These are phyloP conservation scores for Didymella lethalis DNA, from an alignment of 2,329 filamentous ascomycete genomes.

Conservation along the genomic window DNA sequence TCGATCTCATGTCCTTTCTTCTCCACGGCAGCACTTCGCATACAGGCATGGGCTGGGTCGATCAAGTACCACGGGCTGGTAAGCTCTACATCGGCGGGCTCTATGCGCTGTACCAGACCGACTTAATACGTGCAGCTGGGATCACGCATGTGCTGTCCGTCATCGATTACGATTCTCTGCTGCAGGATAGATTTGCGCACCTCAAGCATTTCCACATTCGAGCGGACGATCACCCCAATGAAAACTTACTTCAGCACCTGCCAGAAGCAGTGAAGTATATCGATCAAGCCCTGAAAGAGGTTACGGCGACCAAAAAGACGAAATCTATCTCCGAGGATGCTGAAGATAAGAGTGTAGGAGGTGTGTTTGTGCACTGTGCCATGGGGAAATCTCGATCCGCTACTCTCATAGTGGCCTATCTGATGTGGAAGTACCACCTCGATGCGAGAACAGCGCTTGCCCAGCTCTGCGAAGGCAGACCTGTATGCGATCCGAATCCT, in stretches of 20 bases:
- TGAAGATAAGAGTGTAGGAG: conserved; percentile 2
- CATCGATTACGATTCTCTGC: conserved; percentile 44
- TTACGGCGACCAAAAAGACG: background rate
- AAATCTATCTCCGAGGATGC: background rate
- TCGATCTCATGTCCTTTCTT: conserved; percentile 39
- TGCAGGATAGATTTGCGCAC: conserved; percentile 37
- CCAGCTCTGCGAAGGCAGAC: conserved; percentile 44
- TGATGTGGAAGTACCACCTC: conserved; percentile 41
- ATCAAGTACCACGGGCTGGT: conserved; percentile 46
- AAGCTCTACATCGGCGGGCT: conserved; percentile 54
- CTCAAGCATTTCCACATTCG: conserved; percentile 43
- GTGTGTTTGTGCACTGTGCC: conserved; percentile 47
- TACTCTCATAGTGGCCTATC: conserved; percentile 44
- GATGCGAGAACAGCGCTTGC: conserved; percentile 31
- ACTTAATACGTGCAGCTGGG: conserved; percentile 42
- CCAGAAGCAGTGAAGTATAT: conserved; percentile 34
- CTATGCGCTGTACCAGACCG: conserved; percentile 52
- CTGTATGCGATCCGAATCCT: conserved; percentile 46
- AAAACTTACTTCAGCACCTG: conserved; percentile 41
- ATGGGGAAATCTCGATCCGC: conserved; percentile 48
- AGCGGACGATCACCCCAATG: conserved; percentile 46
- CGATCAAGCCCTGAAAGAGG: conserved; percentile 29
- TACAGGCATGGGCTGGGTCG: conserved; percentile 51
- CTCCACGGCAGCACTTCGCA: conserved; percentile 42
- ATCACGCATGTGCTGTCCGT: conserved; percentile 47